Percentiles rank a stretch among this genome's conserved stretches.
phyloP scores from a whole-genome alignment of 2,329 filamentous ascomycete genomes.

The Alternaria viburni region DNA sequence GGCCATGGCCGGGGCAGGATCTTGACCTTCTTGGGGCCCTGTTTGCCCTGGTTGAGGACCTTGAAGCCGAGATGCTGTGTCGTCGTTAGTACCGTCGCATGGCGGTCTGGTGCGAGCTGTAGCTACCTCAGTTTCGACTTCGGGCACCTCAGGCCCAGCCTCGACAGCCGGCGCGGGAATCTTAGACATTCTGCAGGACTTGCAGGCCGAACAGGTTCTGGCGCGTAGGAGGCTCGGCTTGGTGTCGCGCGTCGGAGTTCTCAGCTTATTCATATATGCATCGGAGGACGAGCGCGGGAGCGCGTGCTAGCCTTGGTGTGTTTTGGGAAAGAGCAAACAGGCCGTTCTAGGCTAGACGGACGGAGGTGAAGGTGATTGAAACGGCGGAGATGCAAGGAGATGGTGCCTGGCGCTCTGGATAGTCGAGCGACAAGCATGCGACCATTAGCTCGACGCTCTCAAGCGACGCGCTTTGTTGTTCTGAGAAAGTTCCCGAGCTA shows the following conservation, averaged over 20 bases:
- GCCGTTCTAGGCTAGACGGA: slow-evolving; percentile 7
- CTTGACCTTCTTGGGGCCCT: slow-evolving; percentile 81
- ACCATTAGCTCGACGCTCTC: slow-evolving; percentile 10
- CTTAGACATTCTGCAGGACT: slow-evolving; percentile 59
- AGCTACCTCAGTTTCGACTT: slow-evolving; percentile 80
- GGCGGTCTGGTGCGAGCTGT: neutral
- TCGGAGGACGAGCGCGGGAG: slow-evolving; percentile 31
- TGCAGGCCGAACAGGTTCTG: slow-evolving; percentile 71
- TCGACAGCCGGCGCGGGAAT: slow-evolving; percentile 53
- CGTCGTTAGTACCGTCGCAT: slow-evolving; percentile 13
- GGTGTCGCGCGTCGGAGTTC: slow-evolving; percentile 34
- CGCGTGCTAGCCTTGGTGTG: slow-evolving; percentile 12
- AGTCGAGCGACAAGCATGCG: slow-evolving; percentile 29
- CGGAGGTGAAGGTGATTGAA: slow-evolving; percentile 27
- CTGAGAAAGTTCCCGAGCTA: slow-evolving; percentile 15
- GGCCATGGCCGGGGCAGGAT: slow-evolving; percentile 81
- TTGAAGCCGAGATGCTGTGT: slow-evolving; percentile 76
- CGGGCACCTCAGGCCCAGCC: slow-evolving; percentile 71
- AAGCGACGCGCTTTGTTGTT: slow-evolving; percentile 23
- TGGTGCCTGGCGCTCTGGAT: slow-evolving; percentile 26
- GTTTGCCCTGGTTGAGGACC: slow-evolving; percentile 60
- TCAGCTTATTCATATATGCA: slow-evolving; percentile 33
- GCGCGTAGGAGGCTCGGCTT: slow-evolving; percentile 34
- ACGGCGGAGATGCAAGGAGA: slow-evolving; percentile 15
- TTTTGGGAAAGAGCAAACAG: slow-evolving; percentile 9